Conservation (phyloP, 1,284 basidiomycete species). For the Microbotryomycetes sp. region DNA sequence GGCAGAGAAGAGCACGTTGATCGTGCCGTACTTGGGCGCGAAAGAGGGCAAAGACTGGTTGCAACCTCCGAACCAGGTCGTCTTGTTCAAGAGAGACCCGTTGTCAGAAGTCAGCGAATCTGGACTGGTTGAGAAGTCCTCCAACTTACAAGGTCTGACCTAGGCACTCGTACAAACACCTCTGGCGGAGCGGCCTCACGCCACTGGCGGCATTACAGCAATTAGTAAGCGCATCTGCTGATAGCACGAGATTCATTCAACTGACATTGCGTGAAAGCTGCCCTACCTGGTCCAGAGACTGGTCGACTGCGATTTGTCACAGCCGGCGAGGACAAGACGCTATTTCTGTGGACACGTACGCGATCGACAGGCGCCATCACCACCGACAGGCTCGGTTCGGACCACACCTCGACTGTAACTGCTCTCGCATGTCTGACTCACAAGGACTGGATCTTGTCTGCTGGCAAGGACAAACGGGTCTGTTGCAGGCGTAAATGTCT, state of each 20-base stretch:
- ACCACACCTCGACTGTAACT: conserved; percentile 20
- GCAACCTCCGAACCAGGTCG: conserved; percentile 16
- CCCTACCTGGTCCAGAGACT: not conserved
- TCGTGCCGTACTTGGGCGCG: conserved; percentile 17
- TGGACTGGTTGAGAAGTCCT: not conserved
- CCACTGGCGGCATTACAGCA: conserved; percentile 17
- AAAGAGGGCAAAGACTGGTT: conserved; percentile 6
- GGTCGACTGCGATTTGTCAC: conserved; percentile 20
- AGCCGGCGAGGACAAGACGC: conserved; percentile 22
- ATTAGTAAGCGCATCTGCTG: not conserved
- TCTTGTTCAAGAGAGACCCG: conserved; percentile 13
- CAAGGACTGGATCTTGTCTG: conserved; percentile 12
- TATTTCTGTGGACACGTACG: conserved; percentile 22
- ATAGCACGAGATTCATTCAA: not conserved
- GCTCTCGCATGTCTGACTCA: conserved; percentile 1
- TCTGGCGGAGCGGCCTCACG: conserved; percentile 12
- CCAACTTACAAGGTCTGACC: not conserved
- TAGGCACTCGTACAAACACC: conserved; percentile 3
- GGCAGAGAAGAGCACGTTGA: conserved; percentile 14
- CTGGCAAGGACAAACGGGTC: conserved; percentile 23
- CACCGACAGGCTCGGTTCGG: conserved; percentile 4
- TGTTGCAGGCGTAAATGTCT: not conserved
- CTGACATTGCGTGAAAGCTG: not conserved
- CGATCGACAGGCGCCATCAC: conserved; percentile 10
- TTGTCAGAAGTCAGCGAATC: conserved; percentile 1